Evolutionary conservation across 352 stramenopile genomes (phyloP).

Genomic region (Elongisporangium undulatum): DNA sequence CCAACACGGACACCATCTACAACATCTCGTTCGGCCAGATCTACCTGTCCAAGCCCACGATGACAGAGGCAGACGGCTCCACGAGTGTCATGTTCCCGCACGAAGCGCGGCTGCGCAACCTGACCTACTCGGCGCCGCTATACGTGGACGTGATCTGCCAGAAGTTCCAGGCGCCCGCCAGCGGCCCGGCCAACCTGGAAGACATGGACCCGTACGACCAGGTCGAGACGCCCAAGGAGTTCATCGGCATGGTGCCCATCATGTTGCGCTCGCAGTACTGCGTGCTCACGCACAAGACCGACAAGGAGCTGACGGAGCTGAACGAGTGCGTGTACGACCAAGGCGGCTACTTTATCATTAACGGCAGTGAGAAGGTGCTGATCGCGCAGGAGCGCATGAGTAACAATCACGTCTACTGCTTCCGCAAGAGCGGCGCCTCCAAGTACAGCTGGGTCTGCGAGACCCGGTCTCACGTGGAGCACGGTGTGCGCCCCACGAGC

Average conservation of each 20-base stretch:
- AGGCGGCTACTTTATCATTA: conserved; percentile 99
- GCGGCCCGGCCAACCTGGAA: conserved; percentile 68
- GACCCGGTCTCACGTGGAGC: conserved; percentile 96
- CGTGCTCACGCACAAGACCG: conserved; percentile 90
- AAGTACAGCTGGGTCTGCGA: conserved; percentile 98
- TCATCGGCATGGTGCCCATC: conserved; percentile 98
- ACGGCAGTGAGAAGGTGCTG: conserved; percentile 97
- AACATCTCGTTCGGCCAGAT: conserved; percentile 98
- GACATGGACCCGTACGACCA: conserved; percentile 87
- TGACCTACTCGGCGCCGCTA: conserved; percentile 98
- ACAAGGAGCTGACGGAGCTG: conserved; percentile 92
- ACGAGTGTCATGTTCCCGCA: conserved; percentile 99
- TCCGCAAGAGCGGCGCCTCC: conserved; percentile 96
- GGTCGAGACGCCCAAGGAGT: conserved; percentile 90
- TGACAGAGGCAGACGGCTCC: conserved; percentile 95
- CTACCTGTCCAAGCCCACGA: conserved; percentile 97
- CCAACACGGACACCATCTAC: conserved; percentile 90
- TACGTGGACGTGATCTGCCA: conserved; percentile 98
- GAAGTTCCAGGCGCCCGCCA: conserved; percentile 69
- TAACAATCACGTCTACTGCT: conserved; percentile 99
- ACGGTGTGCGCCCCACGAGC: conserved; percentile 91
- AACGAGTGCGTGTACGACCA: conserved; percentile 99
- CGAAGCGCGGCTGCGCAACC: conserved; percentile 97
- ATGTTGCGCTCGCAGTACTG: conserved; percentile 98
- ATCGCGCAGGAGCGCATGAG: conserved; percentile 99